These are phyloP conservation scores for Yarrowia bubula DNA, from an alignment of 805 yeast genomes.

Conservation along the genomic window DNA sequence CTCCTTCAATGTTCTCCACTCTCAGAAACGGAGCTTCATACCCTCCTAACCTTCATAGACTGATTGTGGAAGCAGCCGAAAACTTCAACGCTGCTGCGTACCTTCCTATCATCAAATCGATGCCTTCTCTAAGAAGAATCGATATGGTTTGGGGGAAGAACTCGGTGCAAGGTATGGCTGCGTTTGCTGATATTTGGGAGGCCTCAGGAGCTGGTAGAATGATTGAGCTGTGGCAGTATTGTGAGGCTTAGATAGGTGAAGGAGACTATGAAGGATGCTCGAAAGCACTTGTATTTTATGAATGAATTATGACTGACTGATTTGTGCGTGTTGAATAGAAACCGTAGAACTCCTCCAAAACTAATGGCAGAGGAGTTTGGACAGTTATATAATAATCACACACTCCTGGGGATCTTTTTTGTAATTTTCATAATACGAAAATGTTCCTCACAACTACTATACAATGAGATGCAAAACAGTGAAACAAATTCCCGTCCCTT, in stretches of 20 bases:
- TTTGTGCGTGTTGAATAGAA: too few relatives aligned
- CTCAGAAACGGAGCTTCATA: not conserved
- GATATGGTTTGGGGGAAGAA: slow-evolving; percentile 22
- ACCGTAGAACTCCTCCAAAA: too few relatives aligned
- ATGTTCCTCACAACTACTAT: too few relatives aligned
- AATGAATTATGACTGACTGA: not conserved
- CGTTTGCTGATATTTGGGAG: slow-evolving; percentile 3
- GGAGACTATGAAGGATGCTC: too few relatives aligned
- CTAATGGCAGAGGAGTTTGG: too few relatives aligned
- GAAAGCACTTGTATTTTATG: not conserved
- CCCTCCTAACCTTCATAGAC: slow-evolving; percentile 1
- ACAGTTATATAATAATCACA: too few relatives aligned
- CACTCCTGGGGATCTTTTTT: too few relatives aligned
- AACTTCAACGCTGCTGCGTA: slow-evolving; percentile 3
- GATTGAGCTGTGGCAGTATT: slow-evolving; percentile 20
- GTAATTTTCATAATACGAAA: too few relatives aligned
- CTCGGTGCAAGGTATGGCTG: not conserved
- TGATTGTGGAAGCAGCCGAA: slow-evolving; percentile 9
- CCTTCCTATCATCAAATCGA: slow-evolving; percentile 1
- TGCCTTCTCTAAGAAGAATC: slow-evolving; percentile 1
- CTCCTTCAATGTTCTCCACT: slow-evolving; percentile 1
- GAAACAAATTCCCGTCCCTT: too few relatives aligned
- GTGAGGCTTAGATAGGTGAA: slow-evolving; percentile 1
- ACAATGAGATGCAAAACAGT: too few relatives aligned
- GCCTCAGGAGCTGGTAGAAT: not conserved